These are phyloP conservation scores for Xylariomycetidae sp. DNA, from an alignment of 2,329 filamentous ascomycete species.

Conservation along the genomic window DNA sequence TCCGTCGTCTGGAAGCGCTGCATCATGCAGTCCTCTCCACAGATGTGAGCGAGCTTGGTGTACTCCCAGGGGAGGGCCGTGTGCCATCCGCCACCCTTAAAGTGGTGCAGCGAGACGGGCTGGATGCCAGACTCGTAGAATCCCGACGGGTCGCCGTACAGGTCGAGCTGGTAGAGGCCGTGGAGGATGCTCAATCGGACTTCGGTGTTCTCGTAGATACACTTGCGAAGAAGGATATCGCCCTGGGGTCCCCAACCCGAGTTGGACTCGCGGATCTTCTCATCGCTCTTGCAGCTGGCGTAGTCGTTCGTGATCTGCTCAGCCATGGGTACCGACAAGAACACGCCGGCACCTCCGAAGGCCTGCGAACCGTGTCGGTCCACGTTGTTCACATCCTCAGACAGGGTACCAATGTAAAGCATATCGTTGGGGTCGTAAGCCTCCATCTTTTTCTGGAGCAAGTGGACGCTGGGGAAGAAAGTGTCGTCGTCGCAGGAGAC, in stretches of 20 bases:
- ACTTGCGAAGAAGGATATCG: constrained; percentile 56
- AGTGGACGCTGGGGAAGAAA: constrained; percentile 56
- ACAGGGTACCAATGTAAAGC: constrained; percentile 56
- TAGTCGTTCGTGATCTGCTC: constrained; percentile 39
- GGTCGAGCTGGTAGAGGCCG: constrained; percentile 56
- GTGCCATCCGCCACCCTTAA: constrained; percentile 56
- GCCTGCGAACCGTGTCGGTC: constrained; percentile 57
- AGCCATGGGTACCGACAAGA: constrained; percentile 48
- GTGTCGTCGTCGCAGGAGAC: constrained; percentile 61
- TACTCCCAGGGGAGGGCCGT: constrained; percentile 47
- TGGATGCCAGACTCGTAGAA: constrained; percentile 59
- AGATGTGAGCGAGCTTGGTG: constrained; percentile 51
- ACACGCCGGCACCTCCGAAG: constrained; percentile 58
- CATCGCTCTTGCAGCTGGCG: constrained; percentile 38
- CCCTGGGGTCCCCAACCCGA: constrained; percentile 55
- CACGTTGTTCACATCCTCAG: constrained; percentile 55
- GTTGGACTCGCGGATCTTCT: constrained; percentile 49
- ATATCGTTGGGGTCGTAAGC: constrained; percentile 44
- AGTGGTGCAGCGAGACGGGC: constrained; percentile 58
- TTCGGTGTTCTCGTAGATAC: constrained; percentile 57
- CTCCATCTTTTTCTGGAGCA: constrained; percentile 44
- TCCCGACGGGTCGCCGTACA: constrained; percentile 54
- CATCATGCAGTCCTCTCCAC: constrained; percentile 55
- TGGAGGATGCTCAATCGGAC: constrained; percentile 51
- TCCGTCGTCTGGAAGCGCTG: constrained; percentile 51